Evolutionary conservation across 305 asterid species (phyloP).

Genomic region (Andrographis paniculata): DNA sequence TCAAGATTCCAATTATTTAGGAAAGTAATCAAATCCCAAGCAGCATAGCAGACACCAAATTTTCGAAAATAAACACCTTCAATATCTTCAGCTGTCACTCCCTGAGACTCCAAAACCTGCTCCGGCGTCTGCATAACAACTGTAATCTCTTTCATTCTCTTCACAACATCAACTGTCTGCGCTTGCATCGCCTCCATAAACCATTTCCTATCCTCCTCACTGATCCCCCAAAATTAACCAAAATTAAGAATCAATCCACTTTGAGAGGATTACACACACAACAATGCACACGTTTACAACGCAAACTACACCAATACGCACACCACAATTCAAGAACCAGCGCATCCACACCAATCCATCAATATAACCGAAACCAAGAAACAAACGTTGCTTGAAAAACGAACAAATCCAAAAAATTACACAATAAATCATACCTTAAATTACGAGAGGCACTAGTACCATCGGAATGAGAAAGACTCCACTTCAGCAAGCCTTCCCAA

Average conservation of each 20-base stretch:
- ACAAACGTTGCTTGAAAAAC: constrained; percentile 1
- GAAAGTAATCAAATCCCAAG: neutral
- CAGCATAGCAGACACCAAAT: neutral
- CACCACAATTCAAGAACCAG: neutral
- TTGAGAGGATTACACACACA: neutral
- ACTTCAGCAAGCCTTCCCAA: constrained; percentile 90
- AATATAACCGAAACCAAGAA: neutral
- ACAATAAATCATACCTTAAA: constrained; percentile 40
- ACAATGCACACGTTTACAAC: neutral
- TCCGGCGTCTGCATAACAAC: constrained; percentile 81
- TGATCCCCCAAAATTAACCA: constrained; percentile 17
- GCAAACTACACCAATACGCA: neutral
- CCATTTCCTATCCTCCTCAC: constrained; percentile 92
- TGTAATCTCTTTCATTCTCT: constrained; percentile 82
- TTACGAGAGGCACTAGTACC: constrained; percentile 53
- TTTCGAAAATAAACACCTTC: constrained; percentile 36
- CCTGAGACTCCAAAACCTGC: constrained; percentile 78
- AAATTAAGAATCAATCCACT: neutral
- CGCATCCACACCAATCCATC: neutral
- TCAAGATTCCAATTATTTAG: constrained; percentile 1
- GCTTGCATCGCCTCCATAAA: constrained; percentile 97
- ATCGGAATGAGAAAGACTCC: constrained; percentile 90
- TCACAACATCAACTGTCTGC: constrained; percentile 63
- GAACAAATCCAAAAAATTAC: neutral
- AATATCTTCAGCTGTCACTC: constrained; percentile 68